Conservation (phyloP, 345 rosid genomes). For the Eucalyptus polyanthemos region DNA sequence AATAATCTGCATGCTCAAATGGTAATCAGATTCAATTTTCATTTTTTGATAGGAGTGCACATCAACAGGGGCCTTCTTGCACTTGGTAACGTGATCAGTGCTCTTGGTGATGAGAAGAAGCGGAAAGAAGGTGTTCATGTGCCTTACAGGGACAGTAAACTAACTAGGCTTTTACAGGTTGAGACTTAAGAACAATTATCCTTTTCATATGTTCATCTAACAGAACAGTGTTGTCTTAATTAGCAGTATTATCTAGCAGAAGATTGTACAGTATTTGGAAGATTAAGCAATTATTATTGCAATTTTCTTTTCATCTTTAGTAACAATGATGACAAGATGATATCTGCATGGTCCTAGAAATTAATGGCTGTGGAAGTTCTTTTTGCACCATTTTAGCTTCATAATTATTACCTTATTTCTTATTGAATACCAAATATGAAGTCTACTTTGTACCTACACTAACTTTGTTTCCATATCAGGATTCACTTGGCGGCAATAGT, state of each 20-base stretch:
- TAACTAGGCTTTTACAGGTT: conserved; percentile 97
- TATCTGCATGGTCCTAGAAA: neutral
- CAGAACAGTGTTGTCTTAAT: neutral
- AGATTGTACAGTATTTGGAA: neutral
- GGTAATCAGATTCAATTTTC: neutral
- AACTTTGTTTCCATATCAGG: conserved; percentile 28
- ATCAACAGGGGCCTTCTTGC: conserved; percentile 98
- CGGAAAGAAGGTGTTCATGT: conserved; percentile 92
- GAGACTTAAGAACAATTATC: neutral
- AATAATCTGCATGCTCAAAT: neutral
- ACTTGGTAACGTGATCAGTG: conserved; percentile 98
- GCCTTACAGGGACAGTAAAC: conserved; percentile 98
- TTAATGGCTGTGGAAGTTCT: neutral
- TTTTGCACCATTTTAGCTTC: neutral
- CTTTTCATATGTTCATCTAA: neutral
- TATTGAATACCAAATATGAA: neutral
- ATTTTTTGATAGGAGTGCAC: conserved; percentile 65
- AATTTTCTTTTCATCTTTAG: neutral
- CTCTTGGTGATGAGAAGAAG: conserved; percentile 96
- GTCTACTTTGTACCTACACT: neutral
- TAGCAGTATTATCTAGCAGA: neutral
- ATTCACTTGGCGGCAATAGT: conserved; percentile 99
- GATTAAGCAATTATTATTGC: neutral
- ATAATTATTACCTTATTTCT: neutral
- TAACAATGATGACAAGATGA: neutral